Evolutionary conservation across 1,139 yeast species (phyloP).

Genomic region (Zygosaccharomyces pseudobailii): DNA sequence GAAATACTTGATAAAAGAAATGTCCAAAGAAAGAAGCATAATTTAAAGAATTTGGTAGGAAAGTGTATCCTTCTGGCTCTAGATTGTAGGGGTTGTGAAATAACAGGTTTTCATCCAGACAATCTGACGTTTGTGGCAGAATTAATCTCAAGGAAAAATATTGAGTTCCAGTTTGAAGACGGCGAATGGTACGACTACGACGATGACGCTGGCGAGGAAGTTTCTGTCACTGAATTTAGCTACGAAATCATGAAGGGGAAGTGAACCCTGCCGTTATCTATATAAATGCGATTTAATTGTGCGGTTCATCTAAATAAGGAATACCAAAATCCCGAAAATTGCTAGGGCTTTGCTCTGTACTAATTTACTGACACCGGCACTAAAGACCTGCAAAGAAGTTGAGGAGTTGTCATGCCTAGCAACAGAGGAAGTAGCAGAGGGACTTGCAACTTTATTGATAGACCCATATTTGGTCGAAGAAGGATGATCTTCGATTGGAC

Average conservation of each 20-base stretch:
- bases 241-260: conserved; percentile 49
- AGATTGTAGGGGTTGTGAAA: conserved; percentile 82
- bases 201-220: conserved; percentile 76
- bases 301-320: not conserved
- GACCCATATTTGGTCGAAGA: not conserved
- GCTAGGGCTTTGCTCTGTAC: not conserved
- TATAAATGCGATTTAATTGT: conserved; percentile 1
- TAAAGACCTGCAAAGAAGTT: not conserved
- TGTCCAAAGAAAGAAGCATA: conserved; percentile 26
- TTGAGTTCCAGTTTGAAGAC: conserved; percentile 59
- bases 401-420: not conserved
- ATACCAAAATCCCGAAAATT: not conserved
- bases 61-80: conserved; percentile 52
- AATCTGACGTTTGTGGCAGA: conserved; percentile 23
- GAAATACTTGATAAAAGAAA: conserved; percentile 21
- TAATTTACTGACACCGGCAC: not conserved
- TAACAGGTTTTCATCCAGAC: conserved; percentile 60
- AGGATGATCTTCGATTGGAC: not conserved
- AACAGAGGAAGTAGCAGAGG: not conserved
- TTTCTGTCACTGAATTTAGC: conserved; percentile 64
- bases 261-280: conserved; percentile 9
- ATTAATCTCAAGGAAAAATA: conserved; percentile 25
- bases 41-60: conserved; percentile 33
- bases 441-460: not conserved
- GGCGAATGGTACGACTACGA: conserved; percentile 96